Evolutionary conservation across 1,284 basidiomycete species (phyloP).

Genomic region (Exobasidium rhododendri): DNA sequence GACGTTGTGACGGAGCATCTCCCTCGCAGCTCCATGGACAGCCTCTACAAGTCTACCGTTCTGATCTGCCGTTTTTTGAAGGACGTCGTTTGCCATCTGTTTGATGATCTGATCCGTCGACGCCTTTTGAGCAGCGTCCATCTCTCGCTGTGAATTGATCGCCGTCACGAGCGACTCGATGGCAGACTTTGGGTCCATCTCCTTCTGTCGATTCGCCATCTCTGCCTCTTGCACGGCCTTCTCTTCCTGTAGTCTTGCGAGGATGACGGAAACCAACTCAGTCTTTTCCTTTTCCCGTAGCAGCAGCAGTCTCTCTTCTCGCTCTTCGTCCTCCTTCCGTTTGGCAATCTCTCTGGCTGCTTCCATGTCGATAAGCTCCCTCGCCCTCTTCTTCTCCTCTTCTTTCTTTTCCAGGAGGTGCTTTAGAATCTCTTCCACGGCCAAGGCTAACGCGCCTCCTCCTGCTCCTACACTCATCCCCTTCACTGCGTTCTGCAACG

Average conservation of each 20-base stretch:
- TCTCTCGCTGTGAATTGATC: conserved; percentile 36
- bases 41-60: conserved; percentile 37
- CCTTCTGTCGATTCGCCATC: conserved; percentile 8
- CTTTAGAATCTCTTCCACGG: conserved; percentile 49
- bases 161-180: conserved; percentile 43
- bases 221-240: conserved; percentile 8
- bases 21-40: conserved; percentile 33
- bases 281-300: conserved; percentile 30
- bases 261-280: conserved; percentile 27
- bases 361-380: conserved; percentile 11
- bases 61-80: conserved; percentile 33
- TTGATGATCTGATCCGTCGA: conserved; percentile 32
- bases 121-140: conserved; percentile 24
- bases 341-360: conserved; percentile 20
- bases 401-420: conserved; percentile 42
- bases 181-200: conserved; percentile 28
- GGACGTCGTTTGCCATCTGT: conserved; percentile 30
- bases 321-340: conserved; percentile 19
- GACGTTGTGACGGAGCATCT: conserved; percentile 39
- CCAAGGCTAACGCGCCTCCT: conserved; percentile 32
- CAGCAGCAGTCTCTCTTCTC: neutral
- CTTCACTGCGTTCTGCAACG: conserved; percentile 1
- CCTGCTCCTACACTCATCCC: conserved; percentile 8
- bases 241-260: conserved; percentile 8
- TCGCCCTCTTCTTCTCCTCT: conserved; percentile 23